A percentile compares a stretch with the other conserved stretches of the same genome.
phyloP scores from a whole-genome alignment of 345 rosid species.

The Corchorus olitorius region DNA sequence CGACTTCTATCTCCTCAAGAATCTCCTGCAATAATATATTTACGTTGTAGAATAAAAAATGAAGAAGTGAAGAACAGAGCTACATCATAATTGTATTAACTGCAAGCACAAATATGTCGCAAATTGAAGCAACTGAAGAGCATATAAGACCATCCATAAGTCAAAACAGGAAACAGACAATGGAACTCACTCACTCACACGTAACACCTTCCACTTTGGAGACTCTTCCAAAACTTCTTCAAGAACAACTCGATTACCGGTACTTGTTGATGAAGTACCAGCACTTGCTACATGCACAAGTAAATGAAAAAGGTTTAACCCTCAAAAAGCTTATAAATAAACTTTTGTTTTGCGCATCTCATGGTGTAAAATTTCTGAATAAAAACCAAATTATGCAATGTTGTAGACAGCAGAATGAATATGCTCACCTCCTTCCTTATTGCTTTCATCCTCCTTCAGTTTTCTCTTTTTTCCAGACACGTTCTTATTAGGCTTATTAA shows the following conservation, averaged over 20 bases:
- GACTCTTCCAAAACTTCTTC: slow-evolving; percentile 87
- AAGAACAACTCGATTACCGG: slow-evolving; percentile 44
- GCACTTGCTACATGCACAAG: slow-evolving; percentile 37
- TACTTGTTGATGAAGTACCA: slow-evolving; percentile 44
- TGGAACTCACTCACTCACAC: slow-evolving; percentile 92
- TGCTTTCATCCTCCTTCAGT: slow-evolving; percentile 31
- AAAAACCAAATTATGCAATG: not conserved
- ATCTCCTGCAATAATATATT: slow-evolving; percentile 57
- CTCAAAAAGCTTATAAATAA: not conserved
- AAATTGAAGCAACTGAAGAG: not conserved
- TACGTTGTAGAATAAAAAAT: not conserved
- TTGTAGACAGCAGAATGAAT: slow-evolving; percentile 4
- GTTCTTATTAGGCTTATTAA: slow-evolving; percentile 42
- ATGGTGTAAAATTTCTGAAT: not conserved
- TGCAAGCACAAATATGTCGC: not conserved
- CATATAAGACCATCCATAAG: slow-evolving; percentile 6
- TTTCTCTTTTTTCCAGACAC: slow-evolving; percentile 65
- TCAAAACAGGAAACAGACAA: slow-evolving; percentile 33
- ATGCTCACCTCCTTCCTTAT: slow-evolving; percentile 47
- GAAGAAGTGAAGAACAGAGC: not conserved
- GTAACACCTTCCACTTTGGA: slow-evolving; percentile 98
- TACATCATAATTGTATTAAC: not conserved
- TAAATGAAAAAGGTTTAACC: slow-evolving; percentile 18
- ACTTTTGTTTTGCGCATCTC: not conserved
- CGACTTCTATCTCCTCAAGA: slow-evolving; percentile 85